Evolutionary conservation across 1,139 yeast genomes (phyloP).

Genomic region (Nakaseomyces kungkrabaensis): DNA sequence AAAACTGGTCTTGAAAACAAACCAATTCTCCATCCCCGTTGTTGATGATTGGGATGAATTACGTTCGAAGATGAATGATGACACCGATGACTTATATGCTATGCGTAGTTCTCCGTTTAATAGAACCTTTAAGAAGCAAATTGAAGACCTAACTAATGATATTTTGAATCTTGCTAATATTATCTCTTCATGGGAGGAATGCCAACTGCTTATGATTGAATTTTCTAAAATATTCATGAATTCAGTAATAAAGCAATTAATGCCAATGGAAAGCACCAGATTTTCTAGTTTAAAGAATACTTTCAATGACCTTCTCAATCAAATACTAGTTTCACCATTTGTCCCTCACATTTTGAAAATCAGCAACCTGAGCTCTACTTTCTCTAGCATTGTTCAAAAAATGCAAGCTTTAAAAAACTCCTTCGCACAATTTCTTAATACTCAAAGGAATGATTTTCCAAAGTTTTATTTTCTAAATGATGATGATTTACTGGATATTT

Average conservation of each 20-base stretch:
- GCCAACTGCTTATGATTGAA: constrained; percentile 85
- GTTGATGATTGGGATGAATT: constrained; percentile 54
- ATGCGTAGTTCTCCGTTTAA: constrained; percentile 67
- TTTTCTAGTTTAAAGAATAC: constrained; percentile 37
- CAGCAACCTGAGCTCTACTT: constrained; percentile 38
- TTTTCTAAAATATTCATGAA: constrained; percentile 69
- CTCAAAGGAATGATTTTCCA: constrained; percentile 68
- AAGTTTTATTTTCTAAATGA: constrained; percentile 85
- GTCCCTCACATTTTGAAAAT: constrained; percentile 52
- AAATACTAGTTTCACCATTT: constrained; percentile 40
- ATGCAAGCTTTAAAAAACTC: constrained; percentile 54
- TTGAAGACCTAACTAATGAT: constrained; percentile 45
- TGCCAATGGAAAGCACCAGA: constrained; percentile 61
- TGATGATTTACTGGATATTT: constrained; percentile 74
- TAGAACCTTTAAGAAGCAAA: constrained; percentile 51
- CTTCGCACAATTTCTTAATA: constrained; percentile 68
- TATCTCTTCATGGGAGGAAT: constrained; percentile 70
- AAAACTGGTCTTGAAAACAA: constrained; percentile 35
- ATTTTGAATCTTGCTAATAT: constrained; percentile 43
- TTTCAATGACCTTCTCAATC: constrained; percentile 24
- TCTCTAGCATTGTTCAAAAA: constrained; percentile 48
- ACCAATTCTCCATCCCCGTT: neutral
- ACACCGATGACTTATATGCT: constrained; percentile 51
- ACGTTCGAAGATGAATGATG: constrained; percentile 51
- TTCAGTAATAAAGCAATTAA: constrained; percentile 47